phyloP scores from a whole-genome alignment of 306 rosid genomes.

The Cicer cuneatum region DNA sequence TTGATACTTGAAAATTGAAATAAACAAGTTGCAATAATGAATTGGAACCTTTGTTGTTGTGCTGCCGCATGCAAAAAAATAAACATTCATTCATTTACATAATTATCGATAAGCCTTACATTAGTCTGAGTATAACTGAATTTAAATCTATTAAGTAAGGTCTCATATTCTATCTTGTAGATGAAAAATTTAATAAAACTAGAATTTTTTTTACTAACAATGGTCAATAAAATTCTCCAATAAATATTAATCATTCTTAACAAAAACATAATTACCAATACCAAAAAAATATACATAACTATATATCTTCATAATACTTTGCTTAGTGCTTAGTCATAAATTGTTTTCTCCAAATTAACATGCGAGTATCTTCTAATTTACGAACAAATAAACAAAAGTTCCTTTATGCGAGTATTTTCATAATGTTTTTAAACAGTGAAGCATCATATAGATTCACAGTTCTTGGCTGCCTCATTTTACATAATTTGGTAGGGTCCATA shows the following conservation, averaged over 20 bases:
- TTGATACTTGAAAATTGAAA: slow-evolving; percentile 5
- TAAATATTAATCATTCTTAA: no score
- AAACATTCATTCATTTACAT: not conserved
- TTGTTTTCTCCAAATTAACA: slow-evolving; percentile 34
- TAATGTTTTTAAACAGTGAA: slow-evolving; percentile 40
- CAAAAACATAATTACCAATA: no score
- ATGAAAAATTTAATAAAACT: no score
- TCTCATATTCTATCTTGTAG: no score
- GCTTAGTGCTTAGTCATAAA: slow-evolving; percentile 33
- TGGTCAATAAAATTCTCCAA: no score
- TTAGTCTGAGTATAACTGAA: no score
- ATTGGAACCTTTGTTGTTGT: slow-evolving; percentile 11
- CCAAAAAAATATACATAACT: no score
- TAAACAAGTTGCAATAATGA: slow-evolving; percentile 29
- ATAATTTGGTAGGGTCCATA: slow-evolving; percentile 42
- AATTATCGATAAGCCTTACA: not conserved
- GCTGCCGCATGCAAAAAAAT: not conserved
- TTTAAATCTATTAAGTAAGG: no score
- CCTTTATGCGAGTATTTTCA: no score
- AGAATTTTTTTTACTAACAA: no score
- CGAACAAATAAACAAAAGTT: slow-evolving; percentile 25
- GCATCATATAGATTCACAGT: slow-evolving; percentile 40
- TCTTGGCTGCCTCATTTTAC: slow-evolving; percentile 12
- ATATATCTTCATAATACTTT: not conserved
- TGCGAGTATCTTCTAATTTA: slow-evolving; percentile 34